phyloP scores from a whole-genome alignment of 306 rosid species.

The Vigna mungo region DNA sequence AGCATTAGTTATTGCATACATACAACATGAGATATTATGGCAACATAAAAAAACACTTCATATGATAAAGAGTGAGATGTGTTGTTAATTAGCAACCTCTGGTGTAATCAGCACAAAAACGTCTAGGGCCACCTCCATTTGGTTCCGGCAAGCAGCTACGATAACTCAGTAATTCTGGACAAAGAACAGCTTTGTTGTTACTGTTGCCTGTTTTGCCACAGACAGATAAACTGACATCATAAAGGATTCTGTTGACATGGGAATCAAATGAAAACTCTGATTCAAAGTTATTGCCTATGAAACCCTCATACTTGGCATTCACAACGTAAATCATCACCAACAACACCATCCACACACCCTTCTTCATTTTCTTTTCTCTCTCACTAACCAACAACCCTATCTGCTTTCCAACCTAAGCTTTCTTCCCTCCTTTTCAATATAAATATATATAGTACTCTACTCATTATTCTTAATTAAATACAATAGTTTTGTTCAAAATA shows the following conservation, averaged over 20 bases:
- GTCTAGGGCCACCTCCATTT: slow-evolving; percentile 26
- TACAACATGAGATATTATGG: background rate
- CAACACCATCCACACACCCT: background rate
- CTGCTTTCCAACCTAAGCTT: background rate
- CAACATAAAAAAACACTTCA: background rate
- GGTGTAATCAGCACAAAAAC: slow-evolving; percentile 29
- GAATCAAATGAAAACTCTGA: slow-evolving; percentile 40
- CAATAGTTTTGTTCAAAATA: too few relatives aligned
- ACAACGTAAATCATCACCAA: slow-evolving; percentile 23
- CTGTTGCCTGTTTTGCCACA: slow-evolving; percentile 21
- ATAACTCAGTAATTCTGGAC: background rate
- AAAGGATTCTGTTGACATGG: slow-evolving; percentile 40
- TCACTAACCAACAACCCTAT: background rate
- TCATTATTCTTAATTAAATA: too few relatives aligned
- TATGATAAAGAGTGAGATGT: background rate
- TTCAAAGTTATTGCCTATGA: slow-evolving; percentile 28
- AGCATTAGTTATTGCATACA: background rate
- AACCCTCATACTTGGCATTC: background rate
- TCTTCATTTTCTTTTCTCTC: slow-evolving; percentile 30
- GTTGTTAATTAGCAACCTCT: slow-evolving; percentile 33
- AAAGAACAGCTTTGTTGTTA: slow-evolving; percentile 27
- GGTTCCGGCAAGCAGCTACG: slow-evolving; percentile 35
- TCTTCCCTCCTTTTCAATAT: too few relatives aligned
- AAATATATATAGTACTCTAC: too few relatives aligned
- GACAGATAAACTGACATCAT: background rate